Percentiles rank a stretch among this genome's conserved stretches.
Conservation (phyloP, 2,329 filamentous ascomycete species). For the Aspergillus caelatus region DNA sequence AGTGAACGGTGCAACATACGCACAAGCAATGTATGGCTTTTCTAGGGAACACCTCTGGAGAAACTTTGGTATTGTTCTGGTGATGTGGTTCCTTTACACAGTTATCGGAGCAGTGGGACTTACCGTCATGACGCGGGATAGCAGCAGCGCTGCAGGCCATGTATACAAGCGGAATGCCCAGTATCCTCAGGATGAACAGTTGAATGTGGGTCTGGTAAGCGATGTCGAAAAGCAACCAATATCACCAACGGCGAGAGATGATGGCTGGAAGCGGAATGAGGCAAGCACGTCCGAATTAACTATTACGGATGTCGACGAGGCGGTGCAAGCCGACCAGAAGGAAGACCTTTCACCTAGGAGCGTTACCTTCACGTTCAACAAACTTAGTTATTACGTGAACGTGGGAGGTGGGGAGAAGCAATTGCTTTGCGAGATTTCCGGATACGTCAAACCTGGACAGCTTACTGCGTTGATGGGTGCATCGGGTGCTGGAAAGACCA, state of each 20-base stretch:
- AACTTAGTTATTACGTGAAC: constrained; percentile 75
- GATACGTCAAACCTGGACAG: constrained; percentile 55
- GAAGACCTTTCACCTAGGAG: constrained; percentile 52
- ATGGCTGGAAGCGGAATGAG: background rate
- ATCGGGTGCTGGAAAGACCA: constrained; percentile 61
- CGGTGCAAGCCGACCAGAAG: constrained; percentile 55
- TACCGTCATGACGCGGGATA: constrained; percentile 57
- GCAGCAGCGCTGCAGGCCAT: constrained; percentile 72
- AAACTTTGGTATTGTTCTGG: constrained; percentile 69
- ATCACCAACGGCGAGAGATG: too few relatives aligned
- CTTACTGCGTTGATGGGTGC: constrained; percentile 61
- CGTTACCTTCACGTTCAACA: constrained; percentile 74
- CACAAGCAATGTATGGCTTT: constrained; percentile 59
- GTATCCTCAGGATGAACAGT: background rate
- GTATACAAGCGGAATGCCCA: constrained; percentile 59
- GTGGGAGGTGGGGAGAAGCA: constrained; percentile 73
- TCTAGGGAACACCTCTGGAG: constrained; percentile 61
- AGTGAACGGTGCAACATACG: constrained; percentile 63
- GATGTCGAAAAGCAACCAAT: too few relatives aligned
- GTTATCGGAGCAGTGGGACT: constrained; percentile 54
- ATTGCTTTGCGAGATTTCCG: constrained; percentile 55
- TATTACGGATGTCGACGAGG: constrained; percentile 54
- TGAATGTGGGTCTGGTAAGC: too few relatives aligned
- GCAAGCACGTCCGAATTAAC: constrained; percentile 28
- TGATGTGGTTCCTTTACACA: constrained; percentile 62